phyloP scores from a whole-genome alignment of 2,329 filamentous ascomycete genomes.

The Ceratocystis cacaofunesta region DNA sequence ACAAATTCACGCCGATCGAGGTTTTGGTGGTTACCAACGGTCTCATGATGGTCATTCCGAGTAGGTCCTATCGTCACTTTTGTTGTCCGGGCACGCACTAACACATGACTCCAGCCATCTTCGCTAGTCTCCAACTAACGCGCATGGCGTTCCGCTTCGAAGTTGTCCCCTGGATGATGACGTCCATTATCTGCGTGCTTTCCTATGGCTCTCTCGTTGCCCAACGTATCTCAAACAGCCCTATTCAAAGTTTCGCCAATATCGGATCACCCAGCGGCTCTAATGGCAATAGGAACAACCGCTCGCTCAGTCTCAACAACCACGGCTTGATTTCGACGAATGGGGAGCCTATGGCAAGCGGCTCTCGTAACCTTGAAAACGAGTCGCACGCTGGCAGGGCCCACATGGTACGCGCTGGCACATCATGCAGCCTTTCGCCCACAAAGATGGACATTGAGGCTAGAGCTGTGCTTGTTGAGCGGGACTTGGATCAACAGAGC shows the following conservation, averaged over 20 bases:
- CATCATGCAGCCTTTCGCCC: background rate
- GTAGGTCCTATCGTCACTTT: constrained; percentile 24
- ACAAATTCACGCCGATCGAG: constrained; percentile 36
- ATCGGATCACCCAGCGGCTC: background rate
- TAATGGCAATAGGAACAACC: background rate
- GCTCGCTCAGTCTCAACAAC: background rate
- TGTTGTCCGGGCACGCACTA: background rate
- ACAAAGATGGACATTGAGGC: constrained; percentile 2
- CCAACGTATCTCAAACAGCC: constrained; percentile 24
- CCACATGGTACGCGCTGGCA: background rate
- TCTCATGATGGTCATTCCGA: constrained; percentile 40
- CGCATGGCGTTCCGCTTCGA: constrained; percentile 29
- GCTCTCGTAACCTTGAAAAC: background rate
- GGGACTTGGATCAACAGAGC: background rate
- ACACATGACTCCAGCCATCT: constrained; percentile 29
- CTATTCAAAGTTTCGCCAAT: background rate
- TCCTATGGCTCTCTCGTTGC: constrained; percentile 39
- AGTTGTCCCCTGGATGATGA: constrained; percentile 34
- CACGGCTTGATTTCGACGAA: background rate
- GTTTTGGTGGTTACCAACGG: constrained; percentile 41
- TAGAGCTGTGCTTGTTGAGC: background rate
- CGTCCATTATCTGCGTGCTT: constrained; percentile 36
- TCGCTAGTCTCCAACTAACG: constrained; percentile 32
- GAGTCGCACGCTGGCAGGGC: too few species aligned
- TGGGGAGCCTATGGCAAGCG: background rate